Evolutionary conservation across 2,329 filamentous ascomycete genomes (phyloP).

Genomic region (Aureobasidium sp.): DNA sequence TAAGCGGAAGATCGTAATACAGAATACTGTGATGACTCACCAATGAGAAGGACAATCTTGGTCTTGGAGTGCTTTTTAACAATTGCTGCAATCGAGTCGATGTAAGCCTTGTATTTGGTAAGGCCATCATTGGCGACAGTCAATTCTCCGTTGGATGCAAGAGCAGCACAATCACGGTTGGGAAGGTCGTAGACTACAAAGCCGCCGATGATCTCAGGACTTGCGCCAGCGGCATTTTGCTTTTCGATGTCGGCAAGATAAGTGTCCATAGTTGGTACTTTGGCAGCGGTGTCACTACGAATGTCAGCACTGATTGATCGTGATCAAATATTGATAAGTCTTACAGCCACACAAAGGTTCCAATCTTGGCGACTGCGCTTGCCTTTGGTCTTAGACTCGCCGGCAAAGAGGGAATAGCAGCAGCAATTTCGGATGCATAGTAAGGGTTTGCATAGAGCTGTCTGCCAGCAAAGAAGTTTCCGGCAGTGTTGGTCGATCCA

Average conservation of each 20-base stretch:
- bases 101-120: constrained; percentile 40
- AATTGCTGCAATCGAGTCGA: constrained; percentile 42
- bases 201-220: constrained; percentile 40
- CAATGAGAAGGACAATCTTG: constrained; percentile 45
- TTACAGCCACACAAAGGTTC: constrained; percentile 12
- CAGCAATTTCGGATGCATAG: constrained; percentile 33
- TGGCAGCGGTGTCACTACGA: constrained; percentile 35
- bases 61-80: constrained; percentile 49
- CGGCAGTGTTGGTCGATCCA: constrained; percentile 32
- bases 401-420: constrained; percentile 4
- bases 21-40: constrained; percentile 29
- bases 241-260: constrained; percentile 43
- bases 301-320: not conserved
- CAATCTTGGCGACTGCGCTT: constrained; percentile 9
- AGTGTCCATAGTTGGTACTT: constrained; percentile 33
- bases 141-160: constrained; percentile 58
- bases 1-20: constrained; percentile 30
- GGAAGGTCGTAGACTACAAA: constrained; percentile 60
- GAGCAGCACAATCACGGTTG: constrained; percentile 56
- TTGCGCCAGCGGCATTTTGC: constrained; percentile 41
- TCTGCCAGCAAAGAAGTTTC: constrained; percentile 47
- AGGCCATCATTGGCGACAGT: constrained; percentile 47
- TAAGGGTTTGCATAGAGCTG: constrained; percentile 47
- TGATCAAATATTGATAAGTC: not conserved
- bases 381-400: constrained; percentile 25